Base-by-base conservation (phyloP, 2,329 filamentous ascomycete genomes). In the Diaporthe ilicicola region DNA sequence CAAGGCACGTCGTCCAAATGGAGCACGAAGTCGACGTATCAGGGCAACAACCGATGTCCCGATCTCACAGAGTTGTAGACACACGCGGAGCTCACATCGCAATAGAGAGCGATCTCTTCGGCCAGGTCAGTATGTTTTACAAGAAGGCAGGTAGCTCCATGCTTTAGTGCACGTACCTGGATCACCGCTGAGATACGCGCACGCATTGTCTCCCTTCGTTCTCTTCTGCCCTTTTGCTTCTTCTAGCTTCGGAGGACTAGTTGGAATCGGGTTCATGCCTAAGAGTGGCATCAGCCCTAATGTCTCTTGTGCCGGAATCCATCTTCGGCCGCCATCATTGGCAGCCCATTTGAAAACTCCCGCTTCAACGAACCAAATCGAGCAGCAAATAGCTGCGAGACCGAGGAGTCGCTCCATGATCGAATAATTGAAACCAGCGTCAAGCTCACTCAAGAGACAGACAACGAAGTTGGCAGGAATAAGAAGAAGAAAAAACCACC, bases 41-140 rank as follows among this genome's bases (percentile, higher is more conserved):
- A 48, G 76, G 74, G 44, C 81, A 82, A 74, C 81, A 82, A 42
- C 80, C 80, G 10, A 79, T 74, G 4, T 76, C 69, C 69, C 2
- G 69, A 76, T 48, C 73, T 66, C 32, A 69, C n/a, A 42, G 73
- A 74, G 76, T 81, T 79, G 74, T 74, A 76, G 15, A 77, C 76
- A 62, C 80, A 82, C 19, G 55, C 69, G 8, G 74, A 70, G 8
- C 73, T 74, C 4, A 64, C 44, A 8, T 70, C 73, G 71, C 80
- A 82, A 70, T 77, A 79, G 2, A 82, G 69, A 1, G 80, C 75
- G 15, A 48, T 51, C 2, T 46, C 75, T 76, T 61, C 1, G 2
- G 19, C 0, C 22, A 29, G 42, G 67, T 67, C 55, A 71, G 42
- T 34, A 12, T 24, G 19, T 17, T 24, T 48, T 19, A 29, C 22